Conservation (phyloP, 345 rosid species). For the Geranium brycei region DNA sequence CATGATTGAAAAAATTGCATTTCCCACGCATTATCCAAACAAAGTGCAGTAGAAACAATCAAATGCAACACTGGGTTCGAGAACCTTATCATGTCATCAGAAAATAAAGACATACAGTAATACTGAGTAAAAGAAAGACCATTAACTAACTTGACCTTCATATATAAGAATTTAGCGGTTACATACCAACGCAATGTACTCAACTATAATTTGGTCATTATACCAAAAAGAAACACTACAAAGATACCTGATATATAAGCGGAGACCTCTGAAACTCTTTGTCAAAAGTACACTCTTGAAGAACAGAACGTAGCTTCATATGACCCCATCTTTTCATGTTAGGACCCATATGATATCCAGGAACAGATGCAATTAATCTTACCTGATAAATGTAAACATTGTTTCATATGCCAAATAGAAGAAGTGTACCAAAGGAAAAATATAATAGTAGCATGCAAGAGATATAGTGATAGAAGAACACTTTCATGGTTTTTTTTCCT, state of each 20-base stretch:
- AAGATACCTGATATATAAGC: conserved; percentile 74
- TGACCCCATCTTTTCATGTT: conserved; percentile 84
- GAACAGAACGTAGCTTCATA: conserved; percentile 64
- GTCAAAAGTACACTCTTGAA: conserved; percentile 60
- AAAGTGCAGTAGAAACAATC: neutral
- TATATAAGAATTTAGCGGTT: too few relatives aligned
- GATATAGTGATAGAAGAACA: neutral
- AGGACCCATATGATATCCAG: conserved; percentile 81
- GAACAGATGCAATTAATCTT: conserved; percentile 73
- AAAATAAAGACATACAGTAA: neutral
- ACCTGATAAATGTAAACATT: conserved; percentile 36
- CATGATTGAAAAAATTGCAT: neutral
- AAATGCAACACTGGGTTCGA: neutral
- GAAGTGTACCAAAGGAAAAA: neutral
- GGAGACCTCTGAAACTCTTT: conserved; percentile 72
- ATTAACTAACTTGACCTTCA: neutral
- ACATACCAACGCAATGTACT: too few relatives aligned
- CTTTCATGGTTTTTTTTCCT: neutral
- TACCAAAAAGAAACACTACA: neutral
- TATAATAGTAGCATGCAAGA: neutral
- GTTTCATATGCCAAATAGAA: neutral
- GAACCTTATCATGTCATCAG: neutral
- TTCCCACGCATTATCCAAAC: neutral
- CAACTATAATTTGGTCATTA: neutral
- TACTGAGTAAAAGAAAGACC: neutral